Conservation (phyloP, 2,329 filamentous ascomycete genomes). For the Diaporthe batatas region DNA sequence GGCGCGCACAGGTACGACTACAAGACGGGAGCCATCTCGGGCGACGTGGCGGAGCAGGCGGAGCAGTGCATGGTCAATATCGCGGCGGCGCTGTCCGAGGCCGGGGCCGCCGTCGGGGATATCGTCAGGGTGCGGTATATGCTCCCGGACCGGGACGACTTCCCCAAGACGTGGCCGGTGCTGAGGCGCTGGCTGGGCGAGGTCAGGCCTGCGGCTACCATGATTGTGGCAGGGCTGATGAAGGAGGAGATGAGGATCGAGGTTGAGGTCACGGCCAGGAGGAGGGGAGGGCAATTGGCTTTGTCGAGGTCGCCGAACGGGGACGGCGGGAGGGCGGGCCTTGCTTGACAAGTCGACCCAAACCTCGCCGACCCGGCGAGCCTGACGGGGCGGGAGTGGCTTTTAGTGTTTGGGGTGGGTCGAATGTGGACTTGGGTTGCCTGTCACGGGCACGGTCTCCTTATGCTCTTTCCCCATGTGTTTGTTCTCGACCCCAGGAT, state of each 20-base stretch:
- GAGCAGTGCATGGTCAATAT: constrained; percentile 65
- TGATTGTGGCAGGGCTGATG: constrained; percentile 65
- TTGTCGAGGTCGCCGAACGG: constrained; percentile 32
- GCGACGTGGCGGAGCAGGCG: constrained; percentile 60
- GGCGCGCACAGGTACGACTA: constrained; percentile 61
- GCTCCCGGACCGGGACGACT: constrained; percentile 61
- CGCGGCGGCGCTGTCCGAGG: constrained; percentile 58
- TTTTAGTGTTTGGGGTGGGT: constrained; percentile 19
- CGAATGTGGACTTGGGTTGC: not conserved
- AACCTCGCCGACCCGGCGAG: constrained; percentile 28
- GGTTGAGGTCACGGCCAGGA: constrained; percentile 52
- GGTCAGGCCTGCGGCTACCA: constrained; percentile 66
- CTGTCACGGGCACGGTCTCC: not conserved
- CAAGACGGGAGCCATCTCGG: constrained; percentile 59
- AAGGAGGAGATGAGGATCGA: constrained; percentile 61
- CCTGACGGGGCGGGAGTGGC: not conserved
- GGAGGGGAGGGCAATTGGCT: constrained; percentile 3
- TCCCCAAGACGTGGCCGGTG: constrained; percentile 63
- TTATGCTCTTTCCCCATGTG: not conserved
- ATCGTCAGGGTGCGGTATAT: constrained; percentile 67
- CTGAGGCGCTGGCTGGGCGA: constrained; percentile 63
- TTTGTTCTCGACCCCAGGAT: not conserved
- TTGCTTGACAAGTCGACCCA: not conserved
- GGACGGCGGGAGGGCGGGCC: not conserved
- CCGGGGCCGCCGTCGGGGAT: constrained; percentile 58